Evolutionary conservation across 2,329 filamentous ascomycete genomes (phyloP).

Genomic region (Simplicillium sp.): DNA sequence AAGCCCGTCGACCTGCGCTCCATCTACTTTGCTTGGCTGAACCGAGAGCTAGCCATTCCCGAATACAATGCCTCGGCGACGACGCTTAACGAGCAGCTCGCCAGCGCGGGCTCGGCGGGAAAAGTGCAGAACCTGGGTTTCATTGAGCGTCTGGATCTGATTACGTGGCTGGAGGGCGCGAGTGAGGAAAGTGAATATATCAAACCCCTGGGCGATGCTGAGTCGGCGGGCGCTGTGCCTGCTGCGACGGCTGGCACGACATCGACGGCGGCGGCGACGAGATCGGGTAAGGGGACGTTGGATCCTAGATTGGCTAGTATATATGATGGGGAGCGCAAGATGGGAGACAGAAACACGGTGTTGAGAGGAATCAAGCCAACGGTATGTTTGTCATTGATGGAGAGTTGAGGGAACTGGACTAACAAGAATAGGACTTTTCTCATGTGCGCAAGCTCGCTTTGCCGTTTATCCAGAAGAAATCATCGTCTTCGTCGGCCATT

Average conservation of each 20-base stretch:
- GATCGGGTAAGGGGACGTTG: constrained; percentile 55
- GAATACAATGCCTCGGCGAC: constrained; percentile 84
- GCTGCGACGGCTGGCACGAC: constrained; percentile 23
- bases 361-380: constrained; percentile 82
- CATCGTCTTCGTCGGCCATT: constrained; percentile 28
- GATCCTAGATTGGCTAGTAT: constrained; percentile 81
- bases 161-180: constrained; percentile 87
- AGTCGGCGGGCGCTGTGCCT: constrained; percentile 29
- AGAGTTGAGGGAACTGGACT: neutral
- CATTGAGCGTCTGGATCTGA: constrained; percentile 82
- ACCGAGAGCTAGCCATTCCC: constrained; percentile 80
- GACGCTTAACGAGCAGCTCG: constrained; percentile 69
- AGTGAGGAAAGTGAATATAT: constrained; percentile 91
- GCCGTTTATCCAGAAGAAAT: constrained; percentile 60
- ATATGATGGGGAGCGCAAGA: constrained; percentile 81
- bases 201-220: constrained; percentile 60
- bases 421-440: constrained; percentile 68
- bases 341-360: constrained; percentile 86
- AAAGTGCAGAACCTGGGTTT: constrained; percentile 84
- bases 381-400: constrained; percentile 39
- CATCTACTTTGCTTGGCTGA: constrained; percentile 93
- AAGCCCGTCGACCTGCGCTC: constrained; percentile 77
- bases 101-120: constrained; percentile 47
- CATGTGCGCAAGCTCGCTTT: constrained; percentile 80
- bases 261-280: constrained; percentile 32